Conservation (phyloP, 305 asterid genomes). For the Withania somnifera region DNA sequence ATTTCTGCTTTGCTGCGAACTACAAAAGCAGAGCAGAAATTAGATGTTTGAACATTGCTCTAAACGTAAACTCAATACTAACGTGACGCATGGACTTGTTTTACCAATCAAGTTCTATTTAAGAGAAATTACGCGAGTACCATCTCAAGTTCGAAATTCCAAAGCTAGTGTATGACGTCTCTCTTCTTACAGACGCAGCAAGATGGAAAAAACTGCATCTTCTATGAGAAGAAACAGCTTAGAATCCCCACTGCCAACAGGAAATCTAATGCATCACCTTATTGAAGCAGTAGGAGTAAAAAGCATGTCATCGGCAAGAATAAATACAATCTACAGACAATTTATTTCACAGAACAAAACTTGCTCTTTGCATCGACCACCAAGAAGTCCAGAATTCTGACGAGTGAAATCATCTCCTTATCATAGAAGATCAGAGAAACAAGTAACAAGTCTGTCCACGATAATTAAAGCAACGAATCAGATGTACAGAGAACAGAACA, state of each 20-base stretch:
- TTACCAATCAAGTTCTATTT: not conserved
- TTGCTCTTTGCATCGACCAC: not conserved
- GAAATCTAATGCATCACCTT: not conserved
- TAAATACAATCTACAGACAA: not conserved
- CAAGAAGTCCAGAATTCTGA: not conserved
- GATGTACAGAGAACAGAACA: not conserved
- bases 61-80: not conserved
- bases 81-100: not conserved
- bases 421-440: not conserved
- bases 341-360: not conserved
- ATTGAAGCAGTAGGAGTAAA: not conserved
- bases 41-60: not conserved
- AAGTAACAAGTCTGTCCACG: not conserved
- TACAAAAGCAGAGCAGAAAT: not conserved
- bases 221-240: no score
- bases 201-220: not conserved
- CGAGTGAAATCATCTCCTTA: not conserved
- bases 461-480: not conserved
- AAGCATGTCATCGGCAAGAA: not conserved
- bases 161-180: not conserved
- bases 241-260: not conserved
- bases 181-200: not conserved
- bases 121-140: not conserved
- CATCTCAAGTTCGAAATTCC: not conserved
- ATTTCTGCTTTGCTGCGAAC: not conserved